These are phyloP conservation scores for Globisporangium viniferum DNA, from an alignment of 352 stramenopile genomes.

Conservation along the genomic window DNA sequence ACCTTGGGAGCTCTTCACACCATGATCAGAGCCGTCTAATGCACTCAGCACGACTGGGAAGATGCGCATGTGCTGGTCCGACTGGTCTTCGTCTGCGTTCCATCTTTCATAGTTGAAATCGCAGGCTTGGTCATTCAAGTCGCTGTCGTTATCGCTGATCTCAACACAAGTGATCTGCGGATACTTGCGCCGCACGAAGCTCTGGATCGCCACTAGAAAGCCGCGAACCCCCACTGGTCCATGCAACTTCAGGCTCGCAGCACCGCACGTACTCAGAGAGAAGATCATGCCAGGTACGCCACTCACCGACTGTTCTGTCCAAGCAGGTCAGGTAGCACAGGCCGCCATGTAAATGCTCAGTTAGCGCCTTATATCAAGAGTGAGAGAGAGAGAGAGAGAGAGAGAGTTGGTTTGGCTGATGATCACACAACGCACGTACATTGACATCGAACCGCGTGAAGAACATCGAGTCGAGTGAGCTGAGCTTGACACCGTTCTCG, in stretches of 20 bases:
- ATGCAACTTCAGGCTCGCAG: constrained; percentile 42
- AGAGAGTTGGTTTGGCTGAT: not conserved
- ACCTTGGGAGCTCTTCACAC: not conserved
- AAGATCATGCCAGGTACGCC: constrained; percentile 68
- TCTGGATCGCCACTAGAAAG: constrained; percentile 52
- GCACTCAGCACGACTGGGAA: constrained; percentile 23
- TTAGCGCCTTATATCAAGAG: not conserved
- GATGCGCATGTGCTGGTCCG: constrained; percentile 31
- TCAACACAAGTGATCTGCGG: constrained; percentile 56
- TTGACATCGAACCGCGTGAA: constrained; percentile 63
- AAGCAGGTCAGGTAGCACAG: not conserved
- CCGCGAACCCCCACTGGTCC: constrained; percentile 35
- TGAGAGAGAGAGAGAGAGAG: not conserved
- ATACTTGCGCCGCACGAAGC: constrained; percentile 68
- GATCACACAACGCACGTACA: constrained; percentile 19
- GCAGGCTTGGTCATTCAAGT: not conserved
- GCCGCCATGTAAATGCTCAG: not conserved
- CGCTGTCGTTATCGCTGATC: constrained; percentile 8
- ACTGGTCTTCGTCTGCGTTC: constrained; percentile 17
- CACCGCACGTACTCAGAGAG: constrained; percentile 46
- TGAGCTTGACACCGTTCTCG: constrained; percentile 70
- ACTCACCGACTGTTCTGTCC: constrained; percentile 46
- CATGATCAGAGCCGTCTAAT: not conserved
- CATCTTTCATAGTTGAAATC: constrained; percentile 24
- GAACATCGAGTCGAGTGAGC: constrained; percentile 62